phyloP scores from a whole-genome alignment of 2,329 filamentous ascomycete species.

The Xylaria polymorpha region DNA sequence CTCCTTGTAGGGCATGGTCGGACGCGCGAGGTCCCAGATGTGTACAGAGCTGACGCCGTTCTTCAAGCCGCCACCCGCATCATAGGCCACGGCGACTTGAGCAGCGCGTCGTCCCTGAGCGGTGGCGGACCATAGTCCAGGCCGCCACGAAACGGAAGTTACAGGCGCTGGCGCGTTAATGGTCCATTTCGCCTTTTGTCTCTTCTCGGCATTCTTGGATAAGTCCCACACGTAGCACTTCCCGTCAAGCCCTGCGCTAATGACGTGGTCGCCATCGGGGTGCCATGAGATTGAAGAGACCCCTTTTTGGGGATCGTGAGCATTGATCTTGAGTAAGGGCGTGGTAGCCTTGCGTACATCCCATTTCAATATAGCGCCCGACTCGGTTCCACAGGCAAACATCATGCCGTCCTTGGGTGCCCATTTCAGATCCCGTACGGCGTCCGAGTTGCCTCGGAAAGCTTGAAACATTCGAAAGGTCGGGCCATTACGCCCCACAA shows the following conservation, averaged over 20 bases:
- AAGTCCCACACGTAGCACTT: constrained; percentile 75
- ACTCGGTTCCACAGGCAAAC: constrained; percentile 73
- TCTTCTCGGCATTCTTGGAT: constrained; percentile 68
- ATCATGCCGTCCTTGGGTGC: constrained; percentile 70
- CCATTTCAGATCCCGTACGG: constrained; percentile 73
- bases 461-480: constrained; percentile 62
- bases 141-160: constrained; percentile 70
- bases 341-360: constrained; percentile 66
- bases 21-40: constrained; percentile 75
- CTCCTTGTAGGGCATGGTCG: constrained; percentile 74
- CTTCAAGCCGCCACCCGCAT: constrained; percentile 64
- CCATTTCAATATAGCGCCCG: constrained; percentile 72
- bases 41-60: constrained; percentile 70
- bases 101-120: constrained; percentile 69
- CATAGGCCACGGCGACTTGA: constrained; percentile 71
- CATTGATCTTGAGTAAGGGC: constrained; percentile 69
- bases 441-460: constrained; percentile 65
- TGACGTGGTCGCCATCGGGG: constrained; percentile 72
- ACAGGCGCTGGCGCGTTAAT: constrained; percentile 71
- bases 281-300: constrained; percentile 74
- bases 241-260: constrained; percentile 71
- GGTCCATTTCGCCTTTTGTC: constrained; percentile 72
- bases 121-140: constrained; percentile 73
- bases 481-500: constrained; percentile 60
- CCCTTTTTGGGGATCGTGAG: constrained; percentile 65